Evolutionary conservation across 768 basidiomycete genomes (phyloP), one percentile per base, ranked within the genome.

Genomic region (Boletus tomentosulus): DNA sequence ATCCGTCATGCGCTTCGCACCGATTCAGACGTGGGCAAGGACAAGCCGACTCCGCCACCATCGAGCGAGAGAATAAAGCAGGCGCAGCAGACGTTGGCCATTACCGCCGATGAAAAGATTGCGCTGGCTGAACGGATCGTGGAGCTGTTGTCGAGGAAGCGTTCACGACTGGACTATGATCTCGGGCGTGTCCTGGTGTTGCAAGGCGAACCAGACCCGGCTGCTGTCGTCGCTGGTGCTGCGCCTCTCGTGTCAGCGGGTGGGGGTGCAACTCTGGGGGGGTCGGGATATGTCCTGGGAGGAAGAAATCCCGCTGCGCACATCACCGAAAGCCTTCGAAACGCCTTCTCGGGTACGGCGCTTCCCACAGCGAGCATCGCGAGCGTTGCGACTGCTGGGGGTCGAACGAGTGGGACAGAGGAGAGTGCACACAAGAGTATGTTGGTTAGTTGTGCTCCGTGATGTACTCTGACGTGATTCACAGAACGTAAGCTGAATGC

Each of bases 121-220:
- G 63, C 50, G 5, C 62, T 79, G 27, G 74, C 78, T 13, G 68
- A 75, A 50, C 72, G 78, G 48, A 67, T 80, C 34, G 73, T 77
- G 3, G 69, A 70, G 28, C 60, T 79, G n/a, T 67, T 80, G 25
- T 67, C 71, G 39, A 70, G 78, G 45, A 78, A 79, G 31, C 71
- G 74, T 44, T 74, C 77, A 16, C 69, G 78, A 15, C 64, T 81
- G 43, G 79, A 82, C 37, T 63, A 75, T 50, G 79, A 82, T 57
- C 66, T 81, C 3, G 66, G 64, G 16, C 68, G 68, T 28, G 77
- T 78, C 24, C 69, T 78, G 28, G 65, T 72, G 35, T 57, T 78
- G 38, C 77, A 78, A 58, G 77, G 77, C 19, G 77, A 79, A 47
- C 60, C 61, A 0, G 74, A 73, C 42, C 70, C 72, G 16, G 70